Conservation (phyloP, 2,329 filamentous ascomycete species). For the Pseudopithomyces chartarum region DNA sequence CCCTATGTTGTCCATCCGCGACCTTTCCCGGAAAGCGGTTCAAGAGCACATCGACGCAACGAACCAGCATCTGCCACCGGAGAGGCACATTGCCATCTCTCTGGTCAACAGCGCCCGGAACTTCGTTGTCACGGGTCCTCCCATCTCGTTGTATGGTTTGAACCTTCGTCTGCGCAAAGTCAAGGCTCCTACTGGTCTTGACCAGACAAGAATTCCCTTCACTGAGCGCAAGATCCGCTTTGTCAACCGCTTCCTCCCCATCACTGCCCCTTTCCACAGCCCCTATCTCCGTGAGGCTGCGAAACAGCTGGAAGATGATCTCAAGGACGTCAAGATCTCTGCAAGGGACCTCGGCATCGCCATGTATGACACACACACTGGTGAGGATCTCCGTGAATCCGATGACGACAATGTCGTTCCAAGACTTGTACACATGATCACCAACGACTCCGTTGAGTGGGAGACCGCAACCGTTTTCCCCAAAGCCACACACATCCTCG, state of each 20-base stretch:
- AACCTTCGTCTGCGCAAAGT: conserved; percentile 95
- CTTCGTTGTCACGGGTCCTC: conserved; percentile 94
- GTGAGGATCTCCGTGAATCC: conserved; percentile 78
- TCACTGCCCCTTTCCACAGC: conserved; percentile 98
- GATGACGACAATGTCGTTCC: conserved; percentile 79
- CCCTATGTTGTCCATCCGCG: conserved; percentile 96
- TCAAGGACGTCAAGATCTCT: conserved; percentile 80
- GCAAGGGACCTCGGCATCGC: conserved; percentile 77
- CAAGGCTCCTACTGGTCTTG: conserved; percentile 95
- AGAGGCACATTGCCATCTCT: conserved; percentile 93
- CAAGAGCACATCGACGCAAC: conserved; percentile 97
- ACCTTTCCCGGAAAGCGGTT: conserved; percentile 83
- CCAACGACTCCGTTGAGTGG: conserved; percentile 92
- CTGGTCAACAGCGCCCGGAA: conserved; percentile 97
- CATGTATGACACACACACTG: conserved; percentile 80
- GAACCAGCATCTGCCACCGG: conserved; percentile 91
- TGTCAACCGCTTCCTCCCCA: conserved; percentile 94
- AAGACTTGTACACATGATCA: conserved; percentile 87
- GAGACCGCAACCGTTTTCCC: conserved; percentile 92
- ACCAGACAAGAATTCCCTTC: conserved; percentile 92
- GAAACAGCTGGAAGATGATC: conserved; percentile 80
- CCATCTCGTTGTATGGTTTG: conserved; percentile 93
- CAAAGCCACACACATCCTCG: conserved; percentile 88
- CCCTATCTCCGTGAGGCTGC: conserved; percentile 85
- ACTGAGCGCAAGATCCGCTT: conserved; percentile 97